Evolutionary conservation across 1,284 basidiomycete genomes (phyloP).

Genomic region (Irpex sp.): DNA sequence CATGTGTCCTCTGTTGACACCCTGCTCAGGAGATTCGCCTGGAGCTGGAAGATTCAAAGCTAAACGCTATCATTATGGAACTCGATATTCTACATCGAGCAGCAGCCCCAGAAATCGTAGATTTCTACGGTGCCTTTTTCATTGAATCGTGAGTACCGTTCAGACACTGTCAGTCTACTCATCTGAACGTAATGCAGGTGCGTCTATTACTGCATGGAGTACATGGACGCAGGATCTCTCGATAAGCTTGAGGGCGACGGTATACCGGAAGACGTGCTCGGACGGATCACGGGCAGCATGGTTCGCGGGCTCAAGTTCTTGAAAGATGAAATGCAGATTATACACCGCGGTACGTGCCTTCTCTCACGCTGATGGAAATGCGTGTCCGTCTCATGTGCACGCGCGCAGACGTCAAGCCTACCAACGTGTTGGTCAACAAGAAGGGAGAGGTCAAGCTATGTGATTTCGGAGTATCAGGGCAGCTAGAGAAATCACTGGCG

Average conservation of each 20-base stretch:
- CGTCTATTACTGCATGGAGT: slow-evolving; percentile 99
- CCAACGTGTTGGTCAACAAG: slow-evolving; percentile 90
- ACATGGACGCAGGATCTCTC: slow-evolving; percentile 95
- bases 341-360: slow-evolving; percentile 76
- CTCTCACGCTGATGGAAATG: not conserved
- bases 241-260: slow-evolving; percentile 78
- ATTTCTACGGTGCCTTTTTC: slow-evolving; percentile 99
- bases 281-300: slow-evolving; percentile 79
- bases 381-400: not conserved
- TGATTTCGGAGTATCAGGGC: slow-evolving; percentile 97
- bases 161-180: not conserved
- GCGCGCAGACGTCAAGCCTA: slow-evolving; percentile 87
- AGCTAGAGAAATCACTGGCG: slow-evolving; percentile 93
- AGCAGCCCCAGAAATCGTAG: slow-evolving; percentile 88
- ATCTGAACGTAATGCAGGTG: slow-evolving; percentile 17
- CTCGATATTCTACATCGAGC: slow-evolving; percentile 97
- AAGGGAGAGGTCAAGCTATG: slow-evolving; percentile 93
- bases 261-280: slow-evolving; percentile 85
- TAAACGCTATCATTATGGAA: slow-evolving; percentile 98
- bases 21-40: slow-evolving; percentile 86
- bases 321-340: slow-evolving; percentile 95
- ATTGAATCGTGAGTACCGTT: slow-evolving; percentile 81
- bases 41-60: slow-evolving; percentile 92
- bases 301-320: slow-evolving; percentile 93
- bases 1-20: slow-evolving; percentile 6